Evolutionary conservation across 208 protist genomes (phyloP).

Genomic region (Herpetomonas tarakana): DNA sequence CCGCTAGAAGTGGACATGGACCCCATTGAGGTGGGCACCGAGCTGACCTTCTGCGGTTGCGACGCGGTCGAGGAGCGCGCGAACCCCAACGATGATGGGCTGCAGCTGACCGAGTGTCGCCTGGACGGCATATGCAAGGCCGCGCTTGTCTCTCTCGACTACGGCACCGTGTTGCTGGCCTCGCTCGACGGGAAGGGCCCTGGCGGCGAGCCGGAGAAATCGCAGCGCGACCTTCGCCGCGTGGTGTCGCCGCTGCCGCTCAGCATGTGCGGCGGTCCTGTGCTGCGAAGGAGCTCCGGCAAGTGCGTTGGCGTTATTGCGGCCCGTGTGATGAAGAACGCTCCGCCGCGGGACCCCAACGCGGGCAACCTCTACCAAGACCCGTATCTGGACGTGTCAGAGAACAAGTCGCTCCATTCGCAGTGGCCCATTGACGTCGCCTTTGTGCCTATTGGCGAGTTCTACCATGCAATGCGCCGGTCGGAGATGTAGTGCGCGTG

Average conservation of each 20-base stretch:
- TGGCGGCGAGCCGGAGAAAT: not conserved
- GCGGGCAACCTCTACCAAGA: slow-evolving; percentile 50
- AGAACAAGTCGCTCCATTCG: slow-evolving; percentile 48
- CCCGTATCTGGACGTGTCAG: slow-evolving; percentile 77
- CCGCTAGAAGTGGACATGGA: slow-evolving; percentile 66
- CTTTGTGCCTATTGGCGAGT: slow-evolving; percentile 79
- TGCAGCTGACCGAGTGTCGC: slow-evolving; percentile 31
- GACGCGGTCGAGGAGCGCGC: slow-evolving; percentile 58
- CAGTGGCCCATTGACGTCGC: slow-evolving; percentile 60
- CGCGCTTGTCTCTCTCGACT: slow-evolving; percentile 74
- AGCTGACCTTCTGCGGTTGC: slow-evolving; percentile 63
- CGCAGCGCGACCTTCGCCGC: not conserved
- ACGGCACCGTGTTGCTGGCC: slow-evolving; percentile 77
- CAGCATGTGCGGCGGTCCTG: slow-evolving; percentile 86
- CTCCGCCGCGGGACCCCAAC: slow-evolving; percentile 47
- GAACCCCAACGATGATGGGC: slow-evolving; percentile 80
- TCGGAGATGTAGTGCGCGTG: slow-evolving; percentile 46
- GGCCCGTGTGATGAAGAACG: slow-evolving; percentile 57
- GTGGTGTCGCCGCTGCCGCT: slow-evolving; percentile 31
- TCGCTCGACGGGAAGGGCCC: slow-evolving; percentile 22
- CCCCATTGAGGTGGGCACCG: slow-evolving; percentile 57
- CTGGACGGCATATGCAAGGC: slow-evolving; percentile 64
- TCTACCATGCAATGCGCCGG: slow-evolving; percentile 59
- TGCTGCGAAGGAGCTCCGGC: slow-evolving; percentile 66
- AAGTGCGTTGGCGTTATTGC: slow-evolving; percentile 86